Percentiles rank a stretch among this genome's conserved stretches.
These are phyloP conservation scores for Ophiostoma pallidulum DNA, from an alignment of 2,329 filamentous ascomycete species.

Conservation along the genomic window DNA sequence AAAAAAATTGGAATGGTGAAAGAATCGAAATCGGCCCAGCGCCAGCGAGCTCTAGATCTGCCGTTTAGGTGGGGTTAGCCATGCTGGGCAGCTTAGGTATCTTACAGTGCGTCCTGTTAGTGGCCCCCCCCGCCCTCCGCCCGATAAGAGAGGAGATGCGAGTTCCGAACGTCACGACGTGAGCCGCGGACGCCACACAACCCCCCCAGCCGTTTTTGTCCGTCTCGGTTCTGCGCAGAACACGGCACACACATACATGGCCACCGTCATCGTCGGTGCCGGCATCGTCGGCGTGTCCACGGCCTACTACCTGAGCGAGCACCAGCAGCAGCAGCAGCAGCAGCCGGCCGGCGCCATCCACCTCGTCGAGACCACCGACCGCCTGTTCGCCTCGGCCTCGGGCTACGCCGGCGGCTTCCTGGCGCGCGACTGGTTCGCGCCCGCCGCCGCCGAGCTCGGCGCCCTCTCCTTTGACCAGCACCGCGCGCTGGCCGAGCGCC, in stretches of 20 bases:
- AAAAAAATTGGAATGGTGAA: no score
- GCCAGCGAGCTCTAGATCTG: no score
- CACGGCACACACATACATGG: constrained; percentile 22
- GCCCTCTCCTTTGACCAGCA: constrained; percentile 62
- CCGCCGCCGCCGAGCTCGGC: constrained; percentile 45
- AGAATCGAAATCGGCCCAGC: no score
- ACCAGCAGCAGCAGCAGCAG: no score
- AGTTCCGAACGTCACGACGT: no score
- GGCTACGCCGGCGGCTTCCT: constrained; percentile 67
- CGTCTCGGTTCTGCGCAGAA: neutral
- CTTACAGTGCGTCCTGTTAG: no score
- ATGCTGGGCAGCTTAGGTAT: no score
- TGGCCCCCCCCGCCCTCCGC: no score
- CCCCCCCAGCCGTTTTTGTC: no score
- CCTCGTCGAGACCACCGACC: constrained; percentile 35
- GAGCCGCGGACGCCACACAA: no score
- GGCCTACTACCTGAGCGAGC: constrained; percentile 59
- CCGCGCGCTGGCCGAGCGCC: constrained; percentile 47
- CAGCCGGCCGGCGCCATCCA: constrained; percentile 33
- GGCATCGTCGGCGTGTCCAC: constrained; percentile 63
- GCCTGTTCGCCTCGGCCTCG: constrained; percentile 64
- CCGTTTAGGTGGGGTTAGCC: no score
- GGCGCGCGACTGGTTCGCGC: constrained; percentile 61
- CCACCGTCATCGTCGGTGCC: constrained; percentile 58
- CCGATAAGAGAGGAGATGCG: no score